phyloP scores from a whole-genome alignment of 78 protist species.

The Guillardia theta region DNA sequence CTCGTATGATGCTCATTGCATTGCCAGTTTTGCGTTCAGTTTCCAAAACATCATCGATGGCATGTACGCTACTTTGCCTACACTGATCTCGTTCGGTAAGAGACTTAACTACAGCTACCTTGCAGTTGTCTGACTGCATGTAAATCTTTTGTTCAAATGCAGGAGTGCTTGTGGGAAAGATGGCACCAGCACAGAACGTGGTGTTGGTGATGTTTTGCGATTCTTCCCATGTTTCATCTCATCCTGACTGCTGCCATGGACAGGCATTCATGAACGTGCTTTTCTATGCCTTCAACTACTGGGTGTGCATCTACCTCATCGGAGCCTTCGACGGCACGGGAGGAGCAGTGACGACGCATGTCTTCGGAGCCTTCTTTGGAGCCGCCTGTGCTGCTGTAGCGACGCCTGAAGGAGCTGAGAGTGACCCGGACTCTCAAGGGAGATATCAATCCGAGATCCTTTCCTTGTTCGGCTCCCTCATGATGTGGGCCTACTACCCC shows the following conservation, averaged over 20 bases:
- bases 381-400: background rate
- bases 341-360: background rate
- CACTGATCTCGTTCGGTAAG: background rate
- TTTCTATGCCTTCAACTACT: background rate
- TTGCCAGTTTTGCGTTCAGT: background rate
- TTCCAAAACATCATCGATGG: background rate
- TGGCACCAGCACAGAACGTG: background rate
- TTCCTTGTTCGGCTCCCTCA: background rate
- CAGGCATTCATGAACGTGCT: background rate
- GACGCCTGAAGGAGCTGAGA: background rate
- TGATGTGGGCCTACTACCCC: slow-evolving; percentile 20
- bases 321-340: slow-evolving; percentile 1
- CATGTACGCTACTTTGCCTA: background rate
- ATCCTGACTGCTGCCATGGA: no score
- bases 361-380: background rate
- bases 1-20: no score
- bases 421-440: background rate
- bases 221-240: no score
- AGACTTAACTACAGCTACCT: background rate
- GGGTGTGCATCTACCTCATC: background rate
- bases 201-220: no score
- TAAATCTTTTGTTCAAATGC: no score
- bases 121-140: no score
- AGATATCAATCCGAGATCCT: background rate
- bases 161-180: background rate